Base-by-base conservation (phyloP, 352 stramenopile species). In the Peronospora destructor region DNA sequence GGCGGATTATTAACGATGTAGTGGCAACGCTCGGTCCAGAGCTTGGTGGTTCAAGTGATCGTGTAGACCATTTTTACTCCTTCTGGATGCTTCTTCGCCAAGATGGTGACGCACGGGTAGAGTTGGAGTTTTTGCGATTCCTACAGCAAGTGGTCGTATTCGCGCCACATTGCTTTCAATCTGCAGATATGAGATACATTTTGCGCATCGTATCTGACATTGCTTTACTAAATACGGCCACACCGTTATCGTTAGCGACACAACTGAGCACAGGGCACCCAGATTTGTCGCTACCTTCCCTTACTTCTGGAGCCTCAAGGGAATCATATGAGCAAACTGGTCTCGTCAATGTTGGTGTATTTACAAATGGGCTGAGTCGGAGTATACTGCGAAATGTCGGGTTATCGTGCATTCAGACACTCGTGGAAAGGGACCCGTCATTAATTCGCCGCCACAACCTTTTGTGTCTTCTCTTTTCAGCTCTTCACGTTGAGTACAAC, bases 131-230 rank as follows among this genome's bases (percentile, higher is more conserved):
- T 39, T 71, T 90, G 29, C 79, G 75, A 39, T 91, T 91, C 23
- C 51, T 92, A 28, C 76, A 92, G 55, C 84, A 94, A 70, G 61
- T 94, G 4, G 76, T 90, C 0, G 76, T 92, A 29, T 89, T 92
- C 44, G 76, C 76, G 17, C 84, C 84, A 0, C 62, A 62, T 8
- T 64, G 73, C 13, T 87, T 91, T 37, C 73, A 74, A 30, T 51
- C 45, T 19, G 55, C 40, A 23, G 71, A 91, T 53, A 62, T 91
- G 33, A 50, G 50, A 39, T 84, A 85, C 42, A 77, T 87, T 35
- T 64, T 91, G 4, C 59, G 60, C 16, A 68, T 85, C 35, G 43
- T 87, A 13, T 85, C 76, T 1, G 76, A 83, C 45, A 64, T 57
- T 14, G 63, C 63, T 30, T 11, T 71, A 19, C 17, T 71, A 17